Evolutionary conservation across 805 yeast genomes (phyloP), one percentile per base, ranked within the genome.

Genomic region (Clavispora carvajalis): DNA sequence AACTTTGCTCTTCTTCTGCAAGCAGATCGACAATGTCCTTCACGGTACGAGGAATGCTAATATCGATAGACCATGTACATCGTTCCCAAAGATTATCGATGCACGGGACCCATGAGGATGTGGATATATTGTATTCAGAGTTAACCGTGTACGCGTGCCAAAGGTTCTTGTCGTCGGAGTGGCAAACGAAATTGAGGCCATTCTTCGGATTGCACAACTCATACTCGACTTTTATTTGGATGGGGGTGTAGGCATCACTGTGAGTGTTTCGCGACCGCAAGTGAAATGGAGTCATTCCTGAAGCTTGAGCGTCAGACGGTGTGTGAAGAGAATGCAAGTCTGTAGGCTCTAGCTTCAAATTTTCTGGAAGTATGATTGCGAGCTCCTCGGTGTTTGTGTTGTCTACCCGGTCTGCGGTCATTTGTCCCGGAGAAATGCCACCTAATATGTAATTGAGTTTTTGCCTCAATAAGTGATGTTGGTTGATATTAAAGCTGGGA

Each of bases 61-160:
- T 69, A 55, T 87, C 95, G 8, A 93, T 58, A 47, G 89, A 89
- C 98, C 98, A 93, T 1, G 96, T 84, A 33, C 85, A 83, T 46
- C 87, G 77, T 52, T 89, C 96, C 76, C 90, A 83, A 23, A 89
- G 60, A 34, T 83, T 85, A 48, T 93, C 97, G 5, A 93, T 74
- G 57, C 99, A 93, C 0, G 99, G 99, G 36, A 93, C 85, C 99
- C 99, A 93, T n/a, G 89, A 83, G 2, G 96, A 86, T 0, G 98
- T 85, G 12, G 93, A 78, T 3, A 84, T 73, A 13, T 88, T 87
- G 34, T 82, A 62, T 22, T 87, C 89, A 4, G 86, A 73, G 54
- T 91, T 90, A 1, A 78, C 71, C 0, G 98, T 91, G 60, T 85
- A 89, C 2, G 87, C 95, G 54, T 83, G 93, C 95, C 96, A 88